A percentile compares a stretch with the other conserved stretches of the same genome.
Conservation (phyloP, 179 eudicot species). For the Silene vulgaris region DNA sequence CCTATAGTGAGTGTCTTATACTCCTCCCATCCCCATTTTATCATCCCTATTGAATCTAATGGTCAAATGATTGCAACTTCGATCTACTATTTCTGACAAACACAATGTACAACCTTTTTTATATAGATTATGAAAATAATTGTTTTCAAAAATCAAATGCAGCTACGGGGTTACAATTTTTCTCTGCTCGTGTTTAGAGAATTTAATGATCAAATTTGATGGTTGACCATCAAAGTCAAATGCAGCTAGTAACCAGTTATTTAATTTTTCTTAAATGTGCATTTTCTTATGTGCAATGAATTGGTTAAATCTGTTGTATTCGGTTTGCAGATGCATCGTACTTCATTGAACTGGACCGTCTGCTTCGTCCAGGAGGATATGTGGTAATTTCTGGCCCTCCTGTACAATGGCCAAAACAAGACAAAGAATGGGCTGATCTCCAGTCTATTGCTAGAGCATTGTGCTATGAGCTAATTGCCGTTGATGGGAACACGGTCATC, state of each 20-base stretch:
- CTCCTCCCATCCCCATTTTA: neutral
- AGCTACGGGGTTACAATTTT: neutral
- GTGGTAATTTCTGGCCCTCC: slow-evolving; percentile 91
- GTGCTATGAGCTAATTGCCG: slow-evolving; percentile 83
- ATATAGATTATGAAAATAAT: neutral
- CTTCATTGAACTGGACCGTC: slow-evolving; percentile 78
- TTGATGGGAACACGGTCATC: slow-evolving; percentile 81
- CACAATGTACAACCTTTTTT: neutral
- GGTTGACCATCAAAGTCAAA: neutral
- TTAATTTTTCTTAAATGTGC: neutral
- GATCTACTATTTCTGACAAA: neutral
- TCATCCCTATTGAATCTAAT: no score
- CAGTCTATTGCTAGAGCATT: slow-evolving; percentile 83
- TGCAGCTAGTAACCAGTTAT: neutral
- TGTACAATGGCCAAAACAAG: slow-evolving; percentile 86
- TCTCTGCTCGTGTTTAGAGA: neutral
- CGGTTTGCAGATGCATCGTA: slow-evolving; percentile 78
- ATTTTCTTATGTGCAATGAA: neutral
- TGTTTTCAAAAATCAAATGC: neutral
- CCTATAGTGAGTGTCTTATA: slow-evolving; percentile 60
- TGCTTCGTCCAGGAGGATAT: slow-evolving; percentile 92
- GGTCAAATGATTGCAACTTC: neutral
- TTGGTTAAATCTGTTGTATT: slow-evolving; percentile 11
- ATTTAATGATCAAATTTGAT: neutral
- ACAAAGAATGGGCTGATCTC: slow-evolving; percentile 95